phyloP scores from a whole-genome alignment of 306 rosid genomes.

The Begonia fuchsioides region DNA sequence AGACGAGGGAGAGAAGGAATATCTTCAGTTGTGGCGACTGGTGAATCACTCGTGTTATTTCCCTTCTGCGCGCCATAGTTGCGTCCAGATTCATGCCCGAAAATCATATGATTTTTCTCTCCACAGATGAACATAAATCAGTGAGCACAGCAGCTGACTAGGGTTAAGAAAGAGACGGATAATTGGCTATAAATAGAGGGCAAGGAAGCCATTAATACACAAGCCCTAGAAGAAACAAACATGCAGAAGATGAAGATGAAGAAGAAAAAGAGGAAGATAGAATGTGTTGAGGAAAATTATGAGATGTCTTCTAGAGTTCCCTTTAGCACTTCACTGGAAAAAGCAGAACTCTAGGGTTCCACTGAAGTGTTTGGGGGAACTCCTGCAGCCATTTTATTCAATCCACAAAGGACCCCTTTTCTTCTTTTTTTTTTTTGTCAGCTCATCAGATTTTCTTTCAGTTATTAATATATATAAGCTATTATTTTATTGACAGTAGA shows the following conservation, averaged over 20 bases:
- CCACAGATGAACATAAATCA: not conserved
- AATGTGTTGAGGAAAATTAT: not conserved
- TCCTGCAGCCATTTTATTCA: conserved; percentile 18
- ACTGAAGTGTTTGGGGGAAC: conserved; percentile 48
- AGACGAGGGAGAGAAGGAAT: not conserved
- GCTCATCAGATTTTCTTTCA: too few species aligned
- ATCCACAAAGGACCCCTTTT: not conserved
- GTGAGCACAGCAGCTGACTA: not conserved
- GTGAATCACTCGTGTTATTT: conserved; percentile 2
- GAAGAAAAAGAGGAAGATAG: not conserved
- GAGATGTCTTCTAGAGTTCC: conserved; percentile 19
- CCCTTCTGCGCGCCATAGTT: not conserved
- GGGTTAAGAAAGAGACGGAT: too few species aligned
- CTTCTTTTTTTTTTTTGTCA: too few species aligned
- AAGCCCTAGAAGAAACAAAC: not conserved
- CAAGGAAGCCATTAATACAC: conserved; percentile 1
- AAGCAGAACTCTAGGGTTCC: not conserved
- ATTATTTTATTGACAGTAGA: too few species aligned
- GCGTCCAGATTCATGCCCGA: conserved; percentile 11
- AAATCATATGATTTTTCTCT: not conserved
- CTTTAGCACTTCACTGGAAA: conserved; percentile 16
- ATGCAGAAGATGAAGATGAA: not conserved
- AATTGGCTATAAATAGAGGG: not conserved
- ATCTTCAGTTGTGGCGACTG: not conserved
- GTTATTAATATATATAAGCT: too few species aligned